A percentile compares a stretch with the other conserved stretches of the same genome.
Conservation (phyloP, 768 basidiomycete species). For the Lyophyllum decastes region DNA sequence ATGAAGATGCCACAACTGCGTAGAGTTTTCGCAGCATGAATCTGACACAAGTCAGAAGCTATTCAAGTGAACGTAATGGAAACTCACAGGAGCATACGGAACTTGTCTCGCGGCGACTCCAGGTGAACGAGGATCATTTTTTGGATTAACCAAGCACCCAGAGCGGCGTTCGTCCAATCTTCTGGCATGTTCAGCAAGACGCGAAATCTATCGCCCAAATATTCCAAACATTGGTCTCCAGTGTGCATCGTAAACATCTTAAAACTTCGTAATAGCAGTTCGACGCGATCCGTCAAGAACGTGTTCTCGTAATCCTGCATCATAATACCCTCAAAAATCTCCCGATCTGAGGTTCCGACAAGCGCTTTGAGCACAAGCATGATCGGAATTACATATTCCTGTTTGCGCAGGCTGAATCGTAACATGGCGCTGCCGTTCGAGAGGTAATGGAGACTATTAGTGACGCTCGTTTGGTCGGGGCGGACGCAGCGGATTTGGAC, state of each 20-base stretch:
- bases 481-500: slow-evolving; percentile 96
- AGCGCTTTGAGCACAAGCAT: slow-evolving; percentile 96
- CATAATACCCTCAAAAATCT: slow-evolving; percentile 94
- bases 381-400: slow-evolving; percentile 97
- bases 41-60: slow-evolving; percentile 39
- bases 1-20: slow-evolving; percentile 84
- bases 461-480: slow-evolving; percentile 88
- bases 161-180: slow-evolving; percentile 83
- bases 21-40: slow-evolving; percentile 98
- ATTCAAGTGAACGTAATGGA: background rate
- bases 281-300: slow-evolving; percentile 95
- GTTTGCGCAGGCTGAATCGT: slow-evolving; percentile 95
- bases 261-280: slow-evolving; percentile 91
- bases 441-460: slow-evolving; percentile 97
- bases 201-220: slow-evolving; percentile 95
- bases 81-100: slow-evolving; percentile 88
- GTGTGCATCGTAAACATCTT: slow-evolving; percentile 90
- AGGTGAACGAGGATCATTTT: slow-evolving; percentile 92
- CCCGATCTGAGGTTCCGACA: slow-evolving; percentile 87
- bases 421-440: slow-evolving; percentile 96
- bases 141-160: slow-evolving; percentile 82
- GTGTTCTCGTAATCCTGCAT: slow-evolving; percentile 98
- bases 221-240: slow-evolving; percentile 89
- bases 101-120: slow-evolving; percentile 87
- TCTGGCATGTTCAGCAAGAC: slow-evolving; percentile 90